Conservation (phyloP, 2,329 filamentous ascomycete genomes). For the Alternaria gansuensis region DNA sequence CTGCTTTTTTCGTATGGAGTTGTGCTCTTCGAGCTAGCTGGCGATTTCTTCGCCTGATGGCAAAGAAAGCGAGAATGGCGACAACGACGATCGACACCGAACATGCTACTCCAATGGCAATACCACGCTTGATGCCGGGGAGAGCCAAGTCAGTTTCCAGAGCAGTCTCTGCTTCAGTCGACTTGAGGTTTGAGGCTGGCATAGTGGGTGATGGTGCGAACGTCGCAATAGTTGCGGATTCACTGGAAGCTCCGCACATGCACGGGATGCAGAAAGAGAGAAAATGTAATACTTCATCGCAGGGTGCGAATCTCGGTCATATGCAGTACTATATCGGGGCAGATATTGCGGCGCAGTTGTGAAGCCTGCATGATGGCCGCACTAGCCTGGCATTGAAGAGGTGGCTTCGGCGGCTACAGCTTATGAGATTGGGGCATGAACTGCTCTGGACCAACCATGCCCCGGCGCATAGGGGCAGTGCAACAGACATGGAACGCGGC, state of each 20-base stretch:
- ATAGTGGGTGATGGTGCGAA: constrained; percentile 9
- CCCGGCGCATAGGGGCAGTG: constrained; percentile 10
- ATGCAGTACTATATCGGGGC: constrained; percentile 6
- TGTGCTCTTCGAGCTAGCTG: constrained; percentile 7
- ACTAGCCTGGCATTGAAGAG: constrained; percentile 10
- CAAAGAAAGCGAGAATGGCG: constrained; percentile 34
- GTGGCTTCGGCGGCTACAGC: constrained; percentile 18
- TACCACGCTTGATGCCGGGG: constrained; percentile 45
- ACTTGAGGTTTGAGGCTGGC: background rate
- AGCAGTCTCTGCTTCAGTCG: constrained; percentile 7
- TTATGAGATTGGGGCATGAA: constrained; percentile 10
- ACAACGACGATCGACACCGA: constrained; percentile 37
- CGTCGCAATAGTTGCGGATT: constrained; percentile 15
- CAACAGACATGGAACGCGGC: constrained; percentile 12
- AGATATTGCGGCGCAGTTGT: constrained; percentile 22
- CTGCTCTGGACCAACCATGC: constrained; percentile 17
- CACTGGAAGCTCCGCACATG: constrained; percentile 4
- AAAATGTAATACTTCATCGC: constrained; percentile 6
- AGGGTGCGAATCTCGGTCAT: constrained; percentile 14
- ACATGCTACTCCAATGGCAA: constrained; percentile 41
- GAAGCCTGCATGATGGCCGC: constrained; percentile 7
- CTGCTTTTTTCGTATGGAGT: constrained; percentile 9
- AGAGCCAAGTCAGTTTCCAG: constrained; percentile 22
- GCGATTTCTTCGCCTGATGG: constrained; percentile 33
- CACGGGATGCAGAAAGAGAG: background rate